A percentile compares a stretch with the other conserved stretches of the same genome.
Evolutionary conservation across 2,329 filamentous ascomycete genomes (phyloP).

Genomic region (Hymenoscyphus albidus): DNA sequence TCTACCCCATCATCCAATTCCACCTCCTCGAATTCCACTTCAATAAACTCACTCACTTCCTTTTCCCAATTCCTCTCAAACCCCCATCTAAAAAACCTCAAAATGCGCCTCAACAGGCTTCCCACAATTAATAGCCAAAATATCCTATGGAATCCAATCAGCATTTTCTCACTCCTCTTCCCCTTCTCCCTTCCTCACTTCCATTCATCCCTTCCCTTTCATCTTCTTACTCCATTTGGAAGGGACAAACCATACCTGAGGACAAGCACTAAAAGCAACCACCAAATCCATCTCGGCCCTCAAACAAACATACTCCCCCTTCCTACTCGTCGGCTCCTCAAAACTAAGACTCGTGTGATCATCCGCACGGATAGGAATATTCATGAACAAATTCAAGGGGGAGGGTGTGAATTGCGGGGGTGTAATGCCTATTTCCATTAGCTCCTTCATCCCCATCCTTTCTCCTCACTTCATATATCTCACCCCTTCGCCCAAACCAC

Average conservation of each 20-base stretch:
- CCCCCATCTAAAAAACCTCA: conserved; percentile 13
- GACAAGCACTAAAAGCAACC: conserved; percentile 28
- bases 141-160: conserved; percentile 19
- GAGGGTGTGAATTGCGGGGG: conserved; percentile 26
- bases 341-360: conserved; percentile 24
- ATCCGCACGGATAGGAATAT: conserved; percentile 26
- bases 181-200: no score
- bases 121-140: conserved; percentile 26
- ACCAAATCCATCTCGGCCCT: conserved; percentile 26
- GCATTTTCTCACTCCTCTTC: neutral
- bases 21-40: neutral
- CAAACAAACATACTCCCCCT: conserved; percentile 22
- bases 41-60: no score
- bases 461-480: no score
- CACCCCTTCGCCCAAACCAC: no score
- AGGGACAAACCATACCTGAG: conserved; percentile 18
- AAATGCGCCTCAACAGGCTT: conserved; percentile 27
- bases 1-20: no score
- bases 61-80: no score
- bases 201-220: neutral
- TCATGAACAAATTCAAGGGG: conserved; percentile 29
- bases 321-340: conserved; percentile 23
- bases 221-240: neutral
- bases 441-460: no score
- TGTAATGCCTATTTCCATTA: conserved; percentile 15